Evolutionary conservation across 2,329 filamentous ascomycete genomes (phyloP), one percentile per base, ranked within the genome.

Genomic region (Didymella lethalis): DNA sequence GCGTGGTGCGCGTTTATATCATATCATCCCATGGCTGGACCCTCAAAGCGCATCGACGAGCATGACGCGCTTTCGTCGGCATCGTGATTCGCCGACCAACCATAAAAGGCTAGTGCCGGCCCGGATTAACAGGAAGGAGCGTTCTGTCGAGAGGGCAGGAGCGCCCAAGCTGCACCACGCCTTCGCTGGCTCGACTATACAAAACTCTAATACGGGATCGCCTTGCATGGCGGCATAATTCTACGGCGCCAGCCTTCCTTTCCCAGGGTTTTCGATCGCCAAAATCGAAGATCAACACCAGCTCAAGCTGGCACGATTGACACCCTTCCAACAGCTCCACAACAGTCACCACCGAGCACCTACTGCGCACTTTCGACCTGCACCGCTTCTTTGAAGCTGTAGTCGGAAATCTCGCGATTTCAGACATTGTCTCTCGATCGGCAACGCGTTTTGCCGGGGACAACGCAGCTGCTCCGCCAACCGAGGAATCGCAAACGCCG

Each of bases 401-500:
- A 51, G 41, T 71, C 70, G 72, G 71, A 64, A 65, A 65, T 44
- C 31, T 47, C 20, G 26, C 43, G 47, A 41, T 46, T 44, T 34
- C 64, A n/a, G 34, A 61, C 36, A 59, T 49, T 48, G 40, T 23
- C 59, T 46, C 50, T 41, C 43, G 48, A 57, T 55, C 54, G 46
- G 49, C 40, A 54, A 69, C 66, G 63, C 69, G 67, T 64, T 59
- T 43, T 44, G 25, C 28, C 49, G 54, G 43, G 53, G 45, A 44
- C 41, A 40, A 64, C 61, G 59, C 64, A 59, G 41, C 58, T 59
- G 41, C 26, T 43, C 70, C 68, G 69, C 68, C 67, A 55, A 63
- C 71, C 69, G 70, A 68, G 59, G 59, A 61, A 58, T 54, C 66
- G 62, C 62, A 71, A 72, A 71, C 66, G 72, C 70, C 73, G 69